Conservation (phyloP, 2,329 filamentous ascomycete species). For the Atkinsonella hypoxylon region DNA sequence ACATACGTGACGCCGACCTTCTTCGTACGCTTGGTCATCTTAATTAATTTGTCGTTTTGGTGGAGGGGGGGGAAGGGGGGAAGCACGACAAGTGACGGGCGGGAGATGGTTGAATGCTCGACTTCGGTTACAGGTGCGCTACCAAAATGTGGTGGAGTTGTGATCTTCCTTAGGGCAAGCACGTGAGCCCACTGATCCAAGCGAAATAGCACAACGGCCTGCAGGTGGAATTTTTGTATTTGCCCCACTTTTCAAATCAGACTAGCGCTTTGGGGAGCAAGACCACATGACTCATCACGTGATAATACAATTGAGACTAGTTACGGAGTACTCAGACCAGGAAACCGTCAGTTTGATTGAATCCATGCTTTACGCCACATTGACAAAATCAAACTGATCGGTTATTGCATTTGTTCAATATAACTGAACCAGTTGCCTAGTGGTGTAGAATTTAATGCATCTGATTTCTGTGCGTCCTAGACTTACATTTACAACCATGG, state of each 20-base stretch:
- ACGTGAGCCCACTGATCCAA: conserved; percentile 22
- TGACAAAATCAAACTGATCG: too few relatives aligned
- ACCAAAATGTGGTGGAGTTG: conserved; percentile 25
- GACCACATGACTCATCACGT: conserved; percentile 5
- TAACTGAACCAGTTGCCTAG: too few relatives aligned
- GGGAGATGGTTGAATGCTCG: conserved; percentile 19
- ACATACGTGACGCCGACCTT: conserved; percentile 86
- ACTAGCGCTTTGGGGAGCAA: too few relatives aligned
- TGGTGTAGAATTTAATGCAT: too few relatives aligned
- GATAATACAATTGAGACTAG: too few relatives aligned
- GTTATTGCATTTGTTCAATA: too few relatives aligned
- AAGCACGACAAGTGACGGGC: conserved; percentile 21
- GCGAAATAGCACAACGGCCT: conserved; percentile 9
- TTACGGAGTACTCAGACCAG: too few relatives aligned
- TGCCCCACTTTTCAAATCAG: neutral
- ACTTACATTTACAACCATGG: neutral
- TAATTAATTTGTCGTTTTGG: conserved; percentile 34
- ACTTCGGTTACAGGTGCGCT: conserved; percentile 17
- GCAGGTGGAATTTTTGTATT: neutral
- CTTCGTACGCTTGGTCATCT: conserved; percentile 91
- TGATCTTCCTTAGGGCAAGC: conserved; percentile 31
- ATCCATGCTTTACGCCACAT: too few relatives aligned
- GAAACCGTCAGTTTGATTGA: too few relatives aligned
- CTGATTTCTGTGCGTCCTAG: neutral
- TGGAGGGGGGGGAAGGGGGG: conserved; percentile 10